Evolutionary conservation across 176 grass and related monocot species (phyloP).

Genomic region (Ensete ventricosum): DNA sequence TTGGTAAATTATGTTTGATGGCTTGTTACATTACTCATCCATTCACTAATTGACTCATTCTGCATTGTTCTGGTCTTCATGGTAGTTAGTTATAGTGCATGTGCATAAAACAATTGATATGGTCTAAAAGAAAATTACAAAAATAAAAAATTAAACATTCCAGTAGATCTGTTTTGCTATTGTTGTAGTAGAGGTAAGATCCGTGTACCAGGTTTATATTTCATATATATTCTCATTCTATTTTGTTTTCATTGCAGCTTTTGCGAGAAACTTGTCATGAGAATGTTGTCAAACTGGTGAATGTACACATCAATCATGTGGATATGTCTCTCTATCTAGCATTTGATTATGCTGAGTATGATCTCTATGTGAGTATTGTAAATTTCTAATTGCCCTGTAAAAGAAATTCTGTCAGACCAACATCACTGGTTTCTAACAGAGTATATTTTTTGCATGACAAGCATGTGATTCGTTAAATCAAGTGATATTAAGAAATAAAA

Average conservation of each 20-base stretch:
- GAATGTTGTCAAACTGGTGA: slow-evolving; percentile 95
- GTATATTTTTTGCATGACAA: neutral
- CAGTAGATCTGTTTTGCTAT: too few species aligned
- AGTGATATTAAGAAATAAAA: neutral
- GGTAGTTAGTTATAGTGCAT: neutral
- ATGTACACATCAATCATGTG: slow-evolving; percentile 94
- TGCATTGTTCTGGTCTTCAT: too few species aligned
- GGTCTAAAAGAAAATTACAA: neutral
- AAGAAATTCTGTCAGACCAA: neutral
- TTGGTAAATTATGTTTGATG: neutral
- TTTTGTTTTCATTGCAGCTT: slow-evolving; percentile 39
- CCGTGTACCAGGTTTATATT: neutral
- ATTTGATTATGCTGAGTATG: slow-evolving; percentile 93
- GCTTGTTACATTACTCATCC: neutral
- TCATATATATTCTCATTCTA: slow-evolving; percentile 7
- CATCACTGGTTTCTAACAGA: neutral
- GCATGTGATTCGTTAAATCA: neutral
- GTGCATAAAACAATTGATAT: neutral
- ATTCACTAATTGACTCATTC: too few species aligned
- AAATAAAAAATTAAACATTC: neutral
- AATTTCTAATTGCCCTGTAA: neutral
- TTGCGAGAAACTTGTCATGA: slow-evolving; percentile 82
- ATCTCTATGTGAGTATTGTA: slow-evolving; percentile 64
- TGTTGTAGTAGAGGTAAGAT: neutral
- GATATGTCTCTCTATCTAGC: slow-evolving; percentile 99